Evolutionary conservation across 768 basidiomycete genomes (phyloP), one percentile per base, ranked within the genome.

Genomic region (Rhizopogon roseolus): DNA sequence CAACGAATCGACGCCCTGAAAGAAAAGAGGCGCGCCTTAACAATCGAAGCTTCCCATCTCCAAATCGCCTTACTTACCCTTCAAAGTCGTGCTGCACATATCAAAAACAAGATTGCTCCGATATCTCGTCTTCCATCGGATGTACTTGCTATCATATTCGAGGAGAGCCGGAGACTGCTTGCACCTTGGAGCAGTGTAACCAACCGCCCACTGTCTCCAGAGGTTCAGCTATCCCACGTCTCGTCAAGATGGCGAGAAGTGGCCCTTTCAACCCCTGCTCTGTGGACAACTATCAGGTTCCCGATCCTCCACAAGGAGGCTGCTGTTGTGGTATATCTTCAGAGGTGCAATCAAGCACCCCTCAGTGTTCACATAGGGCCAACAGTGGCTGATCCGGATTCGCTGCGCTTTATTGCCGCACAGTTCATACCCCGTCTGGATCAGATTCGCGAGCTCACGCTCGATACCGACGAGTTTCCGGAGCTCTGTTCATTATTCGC

Each of bases 141-240:
- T 54, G 63, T 68, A 8, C 68, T 68, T 14, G 68, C 67, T 9
- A 70, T 68, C 57, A 60, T 68, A 42, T 68, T 68, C 25, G 69
- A 68, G 50, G 68, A 68, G 51, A 60, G 65, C 49, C 64, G 67
- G 9, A 56, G 58, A 46, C 57, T 63, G 10, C 66, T 70, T 50
- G 57, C 57, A 39, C 56, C 54, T 17, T 68, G 67, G 67, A 49
- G 56, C 1, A 66, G 63, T 40, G 3, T 52, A 34, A 48, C 60
- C 45, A 62, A 58, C 44, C 65, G 64, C 53, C 68, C 67, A 16
- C 62, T 70, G 38, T 69, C 68, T 29, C 50, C 59, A 50, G 67
- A 68, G 59, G 66, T 68, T 6, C 67, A 69, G 55, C 65, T 74
- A 44, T 69, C 73, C 36, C 66, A 68, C 42, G 69, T 73, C n/a